Evolutionary conservation across 2,329 filamentous ascomycete species (phyloP), one percentile per base, ranked within the genome.

Genomic region (Penicillium sclerotigenum): DNA sequence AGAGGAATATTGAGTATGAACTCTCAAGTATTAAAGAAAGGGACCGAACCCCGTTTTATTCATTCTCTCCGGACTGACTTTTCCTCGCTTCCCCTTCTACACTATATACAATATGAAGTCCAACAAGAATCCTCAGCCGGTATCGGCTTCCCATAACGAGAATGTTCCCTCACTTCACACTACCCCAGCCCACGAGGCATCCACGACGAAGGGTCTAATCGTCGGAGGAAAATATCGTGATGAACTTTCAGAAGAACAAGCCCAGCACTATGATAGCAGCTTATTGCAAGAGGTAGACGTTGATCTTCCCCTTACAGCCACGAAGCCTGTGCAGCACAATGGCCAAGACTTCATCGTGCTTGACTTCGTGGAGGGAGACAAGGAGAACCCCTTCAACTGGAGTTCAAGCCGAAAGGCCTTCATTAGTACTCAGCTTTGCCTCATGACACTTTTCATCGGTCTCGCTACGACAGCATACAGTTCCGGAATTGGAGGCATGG

Each of bases 401-500:
- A 73, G 71, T 38, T 61, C 65, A 2, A 71, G 67, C 49, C 71
- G 75, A 55, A 81, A 81, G 68, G 69, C 73, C 4, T 75, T 77
- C 60, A 78, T 81, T 59, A 77, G 77, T 3, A 59, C 72, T 4
- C 72, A 80, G 42, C 75, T 82, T 14, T 80, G 79, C 61, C 59
- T 79, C 13, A 82, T 81, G 79, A 81, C 79, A 1, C 71, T 82
- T 9, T 81, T 81, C 68, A 80, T 81, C 56, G 80, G 80, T 66
- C 73, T 81, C 14, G 79, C 80, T n/a, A 81, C 80, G 6, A 81
- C 80, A 4, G 78, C 79, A 11, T 82, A 81, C 70, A 79, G 75
- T 51, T 79, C 78, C 22, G 79, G 79, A 41, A 79, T 81, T 60
- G 64, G 66, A 51, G 69, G 66, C 51, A 81, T 82, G 80, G 69